Base-by-base conservation (phyloP, 1,284 basidiomycete genomes). In the Sporisorium reilianum region DNA sequence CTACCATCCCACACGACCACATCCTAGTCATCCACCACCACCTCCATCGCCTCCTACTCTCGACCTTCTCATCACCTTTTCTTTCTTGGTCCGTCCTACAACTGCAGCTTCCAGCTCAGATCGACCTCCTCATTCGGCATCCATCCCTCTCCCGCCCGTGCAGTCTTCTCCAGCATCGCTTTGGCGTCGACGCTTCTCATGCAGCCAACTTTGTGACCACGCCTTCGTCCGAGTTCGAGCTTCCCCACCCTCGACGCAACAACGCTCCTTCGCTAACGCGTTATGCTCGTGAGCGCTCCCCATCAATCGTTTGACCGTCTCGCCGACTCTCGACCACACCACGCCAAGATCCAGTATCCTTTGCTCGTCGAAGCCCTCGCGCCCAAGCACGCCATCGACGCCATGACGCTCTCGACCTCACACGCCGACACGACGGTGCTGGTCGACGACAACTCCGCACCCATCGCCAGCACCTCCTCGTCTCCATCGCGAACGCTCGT, bases 271-370 rank as follows among this genome's bases (percentile, higher is more conserved):
- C 28, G 5, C 28, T 5, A 49, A 52, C 49, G 57, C 67, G 67
- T 56, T 57, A 70, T 70, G 67, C 62, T 70, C 36, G 67, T 64
- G 40, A 70, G 58, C 67, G 62, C 62, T 22, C 25, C 67, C 36
- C 34, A 44, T 26, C 57, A 55, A 44, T 22, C 62, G 22, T 56
- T 60, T 50, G 62, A 70, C 46, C 62, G 62, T 46, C 45, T 46
- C 36, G 32, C 50, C 45, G 44, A 64, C 38, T 54, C 56, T 50
- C 62, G 58, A 57, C 57, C 58, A 34, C 57, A 57, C 14, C 38
- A 48, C 45, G 50, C 45, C 32, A 45, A 55, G 30, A 16, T 53
- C n/a, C 36, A 40, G 5, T 32, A 49, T 20, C 41, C 63, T 36
- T 44, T 42, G 41, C 56, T 55, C 44, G 41, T 23, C 20, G 48